Base-by-base conservation (phyloP, 805 yeast species). In the Nakazawaea holstii region DNA sequence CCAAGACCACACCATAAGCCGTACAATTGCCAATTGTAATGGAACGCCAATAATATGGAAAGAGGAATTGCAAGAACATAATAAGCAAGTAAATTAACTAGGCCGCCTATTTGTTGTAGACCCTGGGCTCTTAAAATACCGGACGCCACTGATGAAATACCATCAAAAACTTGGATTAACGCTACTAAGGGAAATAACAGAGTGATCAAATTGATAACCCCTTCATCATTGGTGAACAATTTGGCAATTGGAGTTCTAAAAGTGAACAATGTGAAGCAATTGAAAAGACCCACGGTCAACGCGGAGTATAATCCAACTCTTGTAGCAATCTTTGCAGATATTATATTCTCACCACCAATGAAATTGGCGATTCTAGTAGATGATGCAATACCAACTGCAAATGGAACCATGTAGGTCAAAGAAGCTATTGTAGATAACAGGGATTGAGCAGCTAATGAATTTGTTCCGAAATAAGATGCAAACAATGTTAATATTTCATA, bases 1-100 rank as follows among this genome's bases (percentile, higher is more conserved):
- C 85, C 90, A 52, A 82, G 69, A 1, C 92, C 92, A 1, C 79
- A 51, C 95, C 95, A 87, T 42, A 87, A 63, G 0, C 95, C 95
- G 8, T 67, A 60, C 20, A 87, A 64, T 39, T 75, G 71, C 53
- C 76, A 58, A 20, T 70, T 70, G 13, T 65, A 63, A 8, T 62
- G 57, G 55, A 78, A 78, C 11, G 87, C 79, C n/a, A 86, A 65
- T 14, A 74, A 55, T 29, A 80, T 66, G 0, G 88, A 85, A 33
- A 82, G 53, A 0, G 95, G 95, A 36, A 86, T 68, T 1, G 88
- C 91, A 52, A 84, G 65, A 3, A 74, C 71, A 61, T 87, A 87
- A 64, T 87, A 87, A 0, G 83, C 76, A n/a, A 84, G 58, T 40
- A 87, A 68, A 56, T 86, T 87, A 43, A 87, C 68, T 10, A 76